Evolutionary conservation across 208 protist genomes (phyloP).

Genomic region (Trypanosoma vivax): DNA sequence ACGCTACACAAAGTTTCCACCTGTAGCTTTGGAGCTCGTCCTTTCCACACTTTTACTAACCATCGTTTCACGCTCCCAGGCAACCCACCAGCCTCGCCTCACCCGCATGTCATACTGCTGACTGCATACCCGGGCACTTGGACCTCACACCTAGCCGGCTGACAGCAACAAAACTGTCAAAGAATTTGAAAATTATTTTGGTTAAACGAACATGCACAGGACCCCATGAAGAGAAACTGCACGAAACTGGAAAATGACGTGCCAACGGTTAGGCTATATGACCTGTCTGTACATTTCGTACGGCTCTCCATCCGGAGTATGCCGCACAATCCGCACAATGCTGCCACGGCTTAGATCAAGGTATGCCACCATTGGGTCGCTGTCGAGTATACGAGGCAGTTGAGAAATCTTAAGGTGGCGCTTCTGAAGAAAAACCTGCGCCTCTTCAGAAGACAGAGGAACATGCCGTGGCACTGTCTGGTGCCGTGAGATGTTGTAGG

Average conservation of each 20-base stretch:
- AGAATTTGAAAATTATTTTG: no score
- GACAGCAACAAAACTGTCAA: no score
- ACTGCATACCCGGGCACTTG: no score
- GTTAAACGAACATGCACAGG: not conserved
- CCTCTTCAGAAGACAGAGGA: conserved; percentile 60
- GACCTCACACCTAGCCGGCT: no score
- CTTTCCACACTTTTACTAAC: no score
- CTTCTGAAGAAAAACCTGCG: conserved; percentile 64
- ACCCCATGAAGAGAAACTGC: not conserved
- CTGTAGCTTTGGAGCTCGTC: no score
- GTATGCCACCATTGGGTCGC: conserved; percentile 94
- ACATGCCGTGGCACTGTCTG: conserved; percentile 93
- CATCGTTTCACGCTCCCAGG: no score
- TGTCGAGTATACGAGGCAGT: conserved; percentile 93
- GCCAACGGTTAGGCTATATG: conserved; percentile 33
- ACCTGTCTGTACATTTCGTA: conserved; percentile 98
- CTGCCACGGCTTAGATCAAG: conserved; percentile 87
- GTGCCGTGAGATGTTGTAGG: conserved; percentile 95
- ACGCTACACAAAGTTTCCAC: no score
- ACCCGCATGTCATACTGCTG: no score
- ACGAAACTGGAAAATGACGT: no score
- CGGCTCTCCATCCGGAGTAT: conserved; percentile 91
- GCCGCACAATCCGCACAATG: conserved; percentile 93
- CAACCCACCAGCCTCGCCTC: no score
- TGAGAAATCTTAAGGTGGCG: conserved; percentile 90